phyloP scores from a whole-genome alignment of 2,329 filamentous ascomycete species.

The Xylaria digitata region DNA sequence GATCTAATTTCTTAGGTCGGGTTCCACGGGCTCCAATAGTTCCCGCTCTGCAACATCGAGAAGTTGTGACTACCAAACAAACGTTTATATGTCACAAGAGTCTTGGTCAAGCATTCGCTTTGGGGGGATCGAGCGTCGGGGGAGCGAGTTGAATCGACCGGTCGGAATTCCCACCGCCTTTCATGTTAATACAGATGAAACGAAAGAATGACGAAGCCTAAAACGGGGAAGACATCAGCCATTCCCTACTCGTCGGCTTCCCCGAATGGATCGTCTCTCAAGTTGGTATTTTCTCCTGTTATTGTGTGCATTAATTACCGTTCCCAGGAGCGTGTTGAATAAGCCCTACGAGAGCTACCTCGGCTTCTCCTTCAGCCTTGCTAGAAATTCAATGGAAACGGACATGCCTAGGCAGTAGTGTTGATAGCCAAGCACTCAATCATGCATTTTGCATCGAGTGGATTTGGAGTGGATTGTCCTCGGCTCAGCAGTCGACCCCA shows the following conservation, averaged over 20 bases:
- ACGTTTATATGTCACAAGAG: background rate
- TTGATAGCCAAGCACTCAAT: background rate
- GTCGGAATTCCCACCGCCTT: conserved; percentile 1
- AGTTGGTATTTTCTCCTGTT: background rate
- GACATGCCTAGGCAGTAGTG: background rate
- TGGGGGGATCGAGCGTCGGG: background rate
- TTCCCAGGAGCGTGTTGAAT: no score
- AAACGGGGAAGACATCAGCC: background rate
- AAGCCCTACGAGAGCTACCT: conserved; percentile 18
- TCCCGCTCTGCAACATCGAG: background rate
- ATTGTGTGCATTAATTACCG: background rate
- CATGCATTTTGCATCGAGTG: background rate
- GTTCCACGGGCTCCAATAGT: conserved; percentile 3
- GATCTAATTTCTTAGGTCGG: background rate
- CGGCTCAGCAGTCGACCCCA: conserved; percentile 17
- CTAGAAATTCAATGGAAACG: background rate
- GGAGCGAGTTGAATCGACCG: background rate
- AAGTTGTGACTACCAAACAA: background rate
- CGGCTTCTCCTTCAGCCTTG: conserved; percentile 30
- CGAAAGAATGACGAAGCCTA: background rate
- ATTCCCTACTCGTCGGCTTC: background rate
- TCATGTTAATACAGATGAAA: background rate
- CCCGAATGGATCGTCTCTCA: conserved; percentile 12
- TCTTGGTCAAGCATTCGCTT: background rate
- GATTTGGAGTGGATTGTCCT: conserved; percentile 16